Percentiles rank a stretch among this genome's conserved stretches.
Conservation (phyloP, 345 rosid genomes). For the Lenwebbia sp. region DNA sequence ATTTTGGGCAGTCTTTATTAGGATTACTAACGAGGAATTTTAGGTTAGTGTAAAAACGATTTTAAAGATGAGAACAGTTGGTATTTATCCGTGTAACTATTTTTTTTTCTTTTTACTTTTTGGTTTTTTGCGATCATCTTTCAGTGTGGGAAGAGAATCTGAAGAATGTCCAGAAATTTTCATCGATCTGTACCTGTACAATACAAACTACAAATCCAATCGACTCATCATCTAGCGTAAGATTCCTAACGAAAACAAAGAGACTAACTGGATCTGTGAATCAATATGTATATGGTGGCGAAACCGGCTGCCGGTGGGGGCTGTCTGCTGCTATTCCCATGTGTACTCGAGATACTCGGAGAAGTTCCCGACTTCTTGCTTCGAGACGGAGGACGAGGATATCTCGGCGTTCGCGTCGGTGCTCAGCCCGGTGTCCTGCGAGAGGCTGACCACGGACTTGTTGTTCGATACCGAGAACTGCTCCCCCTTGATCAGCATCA, state of each 20-base stretch:
- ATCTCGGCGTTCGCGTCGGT: conserved; percentile 45
- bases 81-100: not conserved
- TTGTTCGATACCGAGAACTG: not conserved
- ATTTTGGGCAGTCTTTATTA: not conserved
- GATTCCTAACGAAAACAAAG: not conserved
- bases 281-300: not conserved
- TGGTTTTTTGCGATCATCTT: not conserved
- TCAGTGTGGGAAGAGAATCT: not conserved
- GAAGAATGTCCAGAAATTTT: not conserved
- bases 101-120: not conserved
- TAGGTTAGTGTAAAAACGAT: not conserved
- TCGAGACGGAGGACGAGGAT: conserved; percentile 25
- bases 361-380: conserved; percentile 15
- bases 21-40: not conserved
- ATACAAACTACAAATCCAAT: not conserved
- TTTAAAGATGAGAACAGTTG: not conserved
- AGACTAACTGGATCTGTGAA: not conserved
- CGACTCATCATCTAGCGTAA: not conserved
- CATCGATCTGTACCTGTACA: not conserved
- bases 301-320: not conserved
- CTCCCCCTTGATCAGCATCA: not conserved
- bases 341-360: not conserved
- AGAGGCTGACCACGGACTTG: conserved; percentile 29
- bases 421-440: conserved; percentile 56
- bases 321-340: not conserved